Conservation (phyloP, 345 rosid genomes). For the Camelina laxa region DNA sequence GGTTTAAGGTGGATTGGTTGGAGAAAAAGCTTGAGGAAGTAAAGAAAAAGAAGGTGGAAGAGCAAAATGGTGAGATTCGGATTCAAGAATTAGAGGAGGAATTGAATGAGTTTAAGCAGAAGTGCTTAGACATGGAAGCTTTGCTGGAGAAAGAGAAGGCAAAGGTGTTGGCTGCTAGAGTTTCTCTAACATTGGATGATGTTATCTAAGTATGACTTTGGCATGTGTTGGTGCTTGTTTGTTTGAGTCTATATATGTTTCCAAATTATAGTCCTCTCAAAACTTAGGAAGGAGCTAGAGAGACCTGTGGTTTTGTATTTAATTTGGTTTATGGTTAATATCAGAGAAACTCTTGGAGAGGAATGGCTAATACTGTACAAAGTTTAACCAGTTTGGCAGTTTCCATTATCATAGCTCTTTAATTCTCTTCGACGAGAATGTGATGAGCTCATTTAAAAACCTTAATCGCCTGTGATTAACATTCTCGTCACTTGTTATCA, state of each 20-base stretch:
- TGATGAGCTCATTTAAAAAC: too few species aligned
- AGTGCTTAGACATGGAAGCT: not conserved
- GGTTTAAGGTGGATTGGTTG: slow-evolving; percentile 29
- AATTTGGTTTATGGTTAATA: too few species aligned
- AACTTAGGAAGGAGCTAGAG: not conserved
- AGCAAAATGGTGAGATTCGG: not conserved
- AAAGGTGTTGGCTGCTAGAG: not conserved
- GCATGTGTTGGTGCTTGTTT: not conserved
- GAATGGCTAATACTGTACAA: not conserved
- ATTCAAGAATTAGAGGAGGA: not conserved
- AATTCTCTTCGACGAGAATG: not conserved
- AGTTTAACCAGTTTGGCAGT: not conserved
- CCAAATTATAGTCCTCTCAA: not conserved
- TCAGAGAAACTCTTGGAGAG: too few species aligned
- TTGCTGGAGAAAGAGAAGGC: slow-evolving; percentile 13
- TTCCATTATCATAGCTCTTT: not conserved
- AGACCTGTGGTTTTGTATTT: not conserved
- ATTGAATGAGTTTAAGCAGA: not conserved
- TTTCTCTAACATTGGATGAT: slow-evolving; percentile 2
- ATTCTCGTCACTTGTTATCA: too few species aligned
- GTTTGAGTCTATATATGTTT: not conserved
- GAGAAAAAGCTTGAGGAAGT: slow-evolving; percentile 13
- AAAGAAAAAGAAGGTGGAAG: not conserved
- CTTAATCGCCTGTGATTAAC: too few species aligned
- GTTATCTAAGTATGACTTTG: not conserved